Evolutionary conservation across 805 yeast species (phyloP), one percentile per base, ranked within the genome.

Genomic region (Yamadazyma ubonensis): DNA sequence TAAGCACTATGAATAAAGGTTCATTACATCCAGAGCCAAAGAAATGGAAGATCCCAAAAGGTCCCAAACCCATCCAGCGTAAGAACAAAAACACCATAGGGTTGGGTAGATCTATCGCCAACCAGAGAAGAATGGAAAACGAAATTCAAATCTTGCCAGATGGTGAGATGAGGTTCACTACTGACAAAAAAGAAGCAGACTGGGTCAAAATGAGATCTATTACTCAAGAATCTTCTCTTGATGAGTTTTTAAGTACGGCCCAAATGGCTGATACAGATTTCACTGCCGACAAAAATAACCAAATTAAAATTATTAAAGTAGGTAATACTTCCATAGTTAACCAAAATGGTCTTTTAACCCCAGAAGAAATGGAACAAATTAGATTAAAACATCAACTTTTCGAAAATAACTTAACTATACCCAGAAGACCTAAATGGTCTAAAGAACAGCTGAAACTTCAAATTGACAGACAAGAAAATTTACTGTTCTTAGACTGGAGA

Each of bases 231-330:
- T 79, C 84, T 51, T 83, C 97, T 1, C 65, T 93, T 42, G 98
- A 93, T 64, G 99, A 93, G 65, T 90, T 93, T 61, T 75, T 93
- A 55, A 84, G 82, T 55, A 91, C 97, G 6, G 99, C 99, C 1
- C 96, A 88, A 61, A 75, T 93, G 43, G 96, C 97, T 2, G 96
- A 89, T 57, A 89, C 91, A 15, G 98, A 93, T 66, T 93, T 93
- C 66, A 81, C 96, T 6, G 96, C 98, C 3, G 97, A 91, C 50
- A 81, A 83, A 55, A 75, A 81, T 42, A 80, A 83, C 33, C 86
- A 83, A 50, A 90, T 93, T 44, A 85, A 83, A 53, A 87, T 93
- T 52, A 82, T 93, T 51, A 79, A 83, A 56, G 81, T 86, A 43
- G 87, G 86, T 5, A 70, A 67, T 60, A 71, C 65, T 42, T 61